phyloP scores from a whole-genome alignment of 768 basidiomycete genomes.

The Macrolepiota albuminosa region DNA sequence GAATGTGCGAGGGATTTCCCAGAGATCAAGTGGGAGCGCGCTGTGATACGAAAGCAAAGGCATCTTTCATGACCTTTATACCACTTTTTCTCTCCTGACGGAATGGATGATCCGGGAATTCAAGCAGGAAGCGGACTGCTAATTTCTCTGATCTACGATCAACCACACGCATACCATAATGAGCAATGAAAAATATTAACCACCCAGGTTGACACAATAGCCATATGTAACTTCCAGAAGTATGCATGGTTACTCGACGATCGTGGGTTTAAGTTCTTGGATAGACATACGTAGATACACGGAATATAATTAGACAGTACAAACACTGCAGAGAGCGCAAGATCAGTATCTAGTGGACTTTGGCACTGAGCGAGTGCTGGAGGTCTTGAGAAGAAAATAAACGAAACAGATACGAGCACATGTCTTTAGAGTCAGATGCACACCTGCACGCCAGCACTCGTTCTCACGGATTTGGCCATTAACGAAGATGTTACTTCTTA shows the following conservation, averaged over 20 bases:
- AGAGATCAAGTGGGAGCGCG: slow-evolving; percentile 31
- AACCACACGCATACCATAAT: not conserved
- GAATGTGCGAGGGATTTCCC: slow-evolving; percentile 30
- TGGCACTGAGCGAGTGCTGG: not conserved
- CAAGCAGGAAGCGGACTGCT: not conserved
- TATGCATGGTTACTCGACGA: not conserved
- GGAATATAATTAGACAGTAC: not conserved
- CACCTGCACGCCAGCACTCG: not conserved
- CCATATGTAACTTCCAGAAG: not conserved
- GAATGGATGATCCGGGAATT: not conserved
- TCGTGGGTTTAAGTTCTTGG: not conserved
- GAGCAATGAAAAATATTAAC: not conserved
- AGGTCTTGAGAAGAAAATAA: not conserved
- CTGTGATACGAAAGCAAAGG: slow-evolving; percentile 29
- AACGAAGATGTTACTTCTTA: not conserved
- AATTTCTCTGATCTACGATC: not conserved
- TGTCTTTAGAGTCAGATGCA: not conserved
- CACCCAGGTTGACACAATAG: not conserved
- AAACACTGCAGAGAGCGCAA: not conserved
- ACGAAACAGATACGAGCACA: not conserved
- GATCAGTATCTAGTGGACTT: not conserved
- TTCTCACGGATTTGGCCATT: not conserved
- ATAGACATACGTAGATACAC: not conserved
- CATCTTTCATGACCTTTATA: slow-evolving; percentile 21
- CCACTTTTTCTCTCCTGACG: not conserved